These are phyloP conservation scores for Toxicodendron radicans DNA, from an alignment of 345 rosid genomes.

Conservation along the genomic window DNA sequence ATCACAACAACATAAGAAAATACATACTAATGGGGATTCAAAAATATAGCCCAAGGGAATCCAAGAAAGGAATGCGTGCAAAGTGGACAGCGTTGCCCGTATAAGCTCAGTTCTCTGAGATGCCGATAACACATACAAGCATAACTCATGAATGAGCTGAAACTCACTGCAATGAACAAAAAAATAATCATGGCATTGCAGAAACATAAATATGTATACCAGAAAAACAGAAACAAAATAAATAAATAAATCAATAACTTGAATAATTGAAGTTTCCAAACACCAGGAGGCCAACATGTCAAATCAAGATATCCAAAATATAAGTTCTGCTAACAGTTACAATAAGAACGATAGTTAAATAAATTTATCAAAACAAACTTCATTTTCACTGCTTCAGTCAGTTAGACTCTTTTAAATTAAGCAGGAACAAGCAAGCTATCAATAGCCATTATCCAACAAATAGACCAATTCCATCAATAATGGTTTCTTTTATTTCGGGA, in stretches of 20 bases:
- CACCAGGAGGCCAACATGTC: not conserved
- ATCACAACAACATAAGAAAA: not conserved
- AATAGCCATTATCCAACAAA: not conserved
- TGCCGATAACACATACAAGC: constrained; percentile 93
- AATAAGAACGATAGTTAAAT: not conserved
- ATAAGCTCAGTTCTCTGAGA: constrained; percentile 96
- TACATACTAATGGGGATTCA: constrained; percentile 90
- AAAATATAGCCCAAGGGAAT: constrained; percentile 98
- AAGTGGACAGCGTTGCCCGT: constrained; percentile 87
- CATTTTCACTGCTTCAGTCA: not conserved
- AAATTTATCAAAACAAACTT: not conserved
- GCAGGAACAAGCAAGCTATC: not conserved
- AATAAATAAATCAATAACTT: not conserved
- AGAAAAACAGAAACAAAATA: not conserved
- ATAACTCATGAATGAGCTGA: constrained; percentile 96
- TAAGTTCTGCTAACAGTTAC: not conserved
- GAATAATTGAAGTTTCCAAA: not conserved
- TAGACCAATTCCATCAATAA: not conserved
- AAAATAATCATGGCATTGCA: not conserved
- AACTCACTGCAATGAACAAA: constrained; percentile 75
- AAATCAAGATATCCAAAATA: not conserved
- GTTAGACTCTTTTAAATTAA: too few species aligned
- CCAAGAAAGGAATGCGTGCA: constrained; percentile 99
- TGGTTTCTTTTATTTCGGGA: not conserved
- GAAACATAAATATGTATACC: not conserved